Conservation (phyloP, 352 stramenopile genomes). For the Globisporangium camurandrum region DNA sequence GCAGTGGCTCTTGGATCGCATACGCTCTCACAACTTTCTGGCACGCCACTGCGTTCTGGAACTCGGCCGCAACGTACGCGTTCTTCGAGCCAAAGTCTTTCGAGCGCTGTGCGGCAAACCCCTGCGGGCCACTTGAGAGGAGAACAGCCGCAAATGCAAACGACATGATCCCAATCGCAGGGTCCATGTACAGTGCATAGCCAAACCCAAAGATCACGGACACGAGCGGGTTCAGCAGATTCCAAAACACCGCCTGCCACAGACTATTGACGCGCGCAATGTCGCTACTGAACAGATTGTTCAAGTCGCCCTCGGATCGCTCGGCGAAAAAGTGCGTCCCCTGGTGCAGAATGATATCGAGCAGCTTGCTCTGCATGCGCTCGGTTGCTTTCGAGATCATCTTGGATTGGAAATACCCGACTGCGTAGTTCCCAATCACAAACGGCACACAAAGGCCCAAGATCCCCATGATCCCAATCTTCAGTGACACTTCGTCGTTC, state of each 20-base stretch:
- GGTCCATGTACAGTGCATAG: slow-evolving; percentile 81
- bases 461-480: slow-evolving; percentile 68
- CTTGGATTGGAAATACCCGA: slow-evolving; percentile 87
- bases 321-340: slow-evolving; percentile 77
- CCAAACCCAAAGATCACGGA: slow-evolving; percentile 78
- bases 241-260: slow-evolving; percentile 87
- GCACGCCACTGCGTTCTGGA: slow-evolving; percentile 80
- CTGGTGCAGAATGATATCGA: slow-evolving; percentile 78
- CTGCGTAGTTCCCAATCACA: slow-evolving; percentile 77
- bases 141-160: slow-evolving; percentile 78
- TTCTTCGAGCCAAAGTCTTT: slow-evolving; percentile 86
- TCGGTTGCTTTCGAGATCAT: slow-evolving; percentile 87
- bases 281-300: slow-evolving; percentile 86
- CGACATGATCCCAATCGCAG: slow-evolving; percentile 72
- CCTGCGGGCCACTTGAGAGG: slow-evolving; percentile 74
- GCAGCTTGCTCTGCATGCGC: slow-evolving; percentile 58
- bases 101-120: slow-evolving; percentile 71
- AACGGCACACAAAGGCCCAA: slow-evolving; percentile 76
- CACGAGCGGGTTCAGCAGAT: slow-evolving; percentile 74
- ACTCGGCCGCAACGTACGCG: slow-evolving; percentile 81
- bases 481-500: slow-evolving; percentile 39
- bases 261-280: slow-evolving; percentile 78
- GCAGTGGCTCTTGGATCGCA: slow-evolving; percentile 72
- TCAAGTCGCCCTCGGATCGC: slow-evolving; percentile 80
- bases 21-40: slow-evolving; percentile 86